phyloP scores from a whole-genome alignment of 2,329 filamentous ascomycete genomes.

The Leptographium procerum region DNA sequence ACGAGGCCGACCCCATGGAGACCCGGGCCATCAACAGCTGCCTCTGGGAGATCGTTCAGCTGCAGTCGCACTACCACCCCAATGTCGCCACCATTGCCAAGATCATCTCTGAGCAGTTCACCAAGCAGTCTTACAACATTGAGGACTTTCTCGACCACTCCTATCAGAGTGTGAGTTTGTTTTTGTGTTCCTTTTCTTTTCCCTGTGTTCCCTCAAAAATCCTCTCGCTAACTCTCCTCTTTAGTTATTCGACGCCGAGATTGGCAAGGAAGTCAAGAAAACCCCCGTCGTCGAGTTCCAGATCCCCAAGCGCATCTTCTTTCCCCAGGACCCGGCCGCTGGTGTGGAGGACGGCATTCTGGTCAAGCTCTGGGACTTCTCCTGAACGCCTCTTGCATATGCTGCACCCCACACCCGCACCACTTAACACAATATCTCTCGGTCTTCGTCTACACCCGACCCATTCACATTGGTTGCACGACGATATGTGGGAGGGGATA shows the following conservation, averaged over 20 bases:
- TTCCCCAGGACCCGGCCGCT: conserved; percentile 36
- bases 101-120: conserved; percentile 94
- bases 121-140: conserved; percentile 86
- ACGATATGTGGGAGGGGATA: too few relatives aligned
- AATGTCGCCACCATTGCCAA: conserved; percentile 90
- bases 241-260: conserved; percentile 67
- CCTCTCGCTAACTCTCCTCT: neutral
- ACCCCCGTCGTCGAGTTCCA: conserved; percentile 83
- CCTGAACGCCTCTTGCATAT: too few relatives aligned
- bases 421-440: too few relatives aligned
- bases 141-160: conserved; percentile 96
- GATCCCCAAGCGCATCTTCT: conserved; percentile 77
- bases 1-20: conserved; percentile 71
- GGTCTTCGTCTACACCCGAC: too few relatives aligned
- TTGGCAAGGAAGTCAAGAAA: conserved; percentile 75
- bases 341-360: conserved; percentile 42
- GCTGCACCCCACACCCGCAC: too few relatives aligned
- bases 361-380: conserved; percentile 51
- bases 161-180: conserved; percentile 59
- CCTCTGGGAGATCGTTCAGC: conserved; percentile 85
- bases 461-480: too few relatives aligned
- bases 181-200: conserved; percentile 13
- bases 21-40: conserved; percentile 84
- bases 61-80: conserved; percentile 90
- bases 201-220: too few relatives aligned